phyloP scores from a whole-genome alignment of 805 yeast genomes.

The Starmerella davenportii region DNA sequence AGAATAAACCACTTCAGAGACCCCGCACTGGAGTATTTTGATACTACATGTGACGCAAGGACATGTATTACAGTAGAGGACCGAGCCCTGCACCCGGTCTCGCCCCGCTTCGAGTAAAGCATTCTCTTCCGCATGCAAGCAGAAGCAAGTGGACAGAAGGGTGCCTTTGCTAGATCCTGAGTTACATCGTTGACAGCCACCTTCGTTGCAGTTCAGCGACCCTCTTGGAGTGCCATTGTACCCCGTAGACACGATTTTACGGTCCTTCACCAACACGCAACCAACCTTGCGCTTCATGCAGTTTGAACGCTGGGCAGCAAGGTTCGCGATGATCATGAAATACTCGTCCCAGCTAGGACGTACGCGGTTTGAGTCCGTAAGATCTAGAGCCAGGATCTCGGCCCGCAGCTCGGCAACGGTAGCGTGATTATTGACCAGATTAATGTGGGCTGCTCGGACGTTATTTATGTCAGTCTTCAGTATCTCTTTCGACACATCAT shows the following conservation, averaged over 20 bases:
- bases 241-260: conserved; percentile 84
- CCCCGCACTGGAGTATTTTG: conserved; percentile 85
- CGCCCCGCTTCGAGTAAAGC: conserved; percentile 89
- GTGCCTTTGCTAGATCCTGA: conserved; percentile 41
- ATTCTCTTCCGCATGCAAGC: conserved; percentile 94
- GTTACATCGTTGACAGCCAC: conserved; percentile 88
- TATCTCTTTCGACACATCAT: conserved; percentile 12
- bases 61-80: conserved; percentile 82
- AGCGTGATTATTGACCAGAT: conserved; percentile 35
- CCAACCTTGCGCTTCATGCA: conserved; percentile 98
- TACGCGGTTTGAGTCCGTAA: conserved; percentile 38
- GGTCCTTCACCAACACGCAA: conserved; percentile 76
- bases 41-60: conserved; percentile 94
- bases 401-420: conserved; percentile 25
- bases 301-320: conserved; percentile 82
- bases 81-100: conserved; percentile 42
- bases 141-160: conserved; percentile 64
- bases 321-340: conserved; percentile 80
- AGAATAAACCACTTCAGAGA: conserved; percentile 79
- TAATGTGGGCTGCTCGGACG: conserved; percentile 35
- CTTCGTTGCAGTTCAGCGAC: conserved; percentile 74
- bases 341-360: conserved; percentile 95
- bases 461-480: conserved; percentile 24
- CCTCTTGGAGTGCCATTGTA: conserved; percentile 95
- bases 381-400: conserved; percentile 27